phyloP scores from a whole-genome alignment of 2,329 filamentous ascomycete genomes.

The Lachnellula suecica region DNA sequence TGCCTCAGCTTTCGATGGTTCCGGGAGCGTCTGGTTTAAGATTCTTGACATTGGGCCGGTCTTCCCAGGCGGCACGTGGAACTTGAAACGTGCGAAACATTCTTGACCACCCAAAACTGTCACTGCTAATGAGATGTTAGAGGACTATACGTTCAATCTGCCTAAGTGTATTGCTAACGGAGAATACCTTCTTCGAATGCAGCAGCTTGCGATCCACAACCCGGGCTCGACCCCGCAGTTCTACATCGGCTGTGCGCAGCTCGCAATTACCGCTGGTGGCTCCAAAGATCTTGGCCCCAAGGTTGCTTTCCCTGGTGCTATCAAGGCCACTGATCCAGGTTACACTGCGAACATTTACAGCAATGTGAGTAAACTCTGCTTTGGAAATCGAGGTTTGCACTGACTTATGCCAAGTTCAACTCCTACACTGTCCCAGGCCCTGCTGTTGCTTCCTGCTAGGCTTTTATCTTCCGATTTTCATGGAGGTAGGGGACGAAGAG shows the following conservation, averaged over 20 bases:
- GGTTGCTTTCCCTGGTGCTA: slow-evolving; percentile 24
- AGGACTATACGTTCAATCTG: slow-evolving; percentile 18
- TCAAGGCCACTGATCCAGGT: slow-evolving; percentile 21
- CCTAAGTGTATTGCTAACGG: slow-evolving; percentile 32
- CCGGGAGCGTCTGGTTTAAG: slow-evolving; percentile 32
- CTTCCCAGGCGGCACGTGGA: slow-evolving; percentile 20
- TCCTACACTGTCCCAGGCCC: not conserved
- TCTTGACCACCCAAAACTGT: no score
- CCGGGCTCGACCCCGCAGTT: slow-evolving; percentile 15
- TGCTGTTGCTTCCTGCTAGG: not conserved
- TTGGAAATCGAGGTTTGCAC: not conserved
- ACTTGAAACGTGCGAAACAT: slow-evolving; percentile 11
- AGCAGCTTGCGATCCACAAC: slow-evolving; percentile 31
- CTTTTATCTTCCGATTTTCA: no score
- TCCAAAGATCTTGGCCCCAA: slow-evolving; percentile 18
- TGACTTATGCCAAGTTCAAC: not conserved
- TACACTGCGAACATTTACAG: slow-evolving; percentile 33
- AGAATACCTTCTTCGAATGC: slow-evolving; percentile 36
- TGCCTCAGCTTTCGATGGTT: slow-evolving; percentile 29
- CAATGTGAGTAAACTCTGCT: slow-evolving; percentile 19
- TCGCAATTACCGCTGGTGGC: slow-evolving; percentile 21
- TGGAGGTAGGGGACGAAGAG: no score
- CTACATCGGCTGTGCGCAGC: slow-evolving; percentile 19
- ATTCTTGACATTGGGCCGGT: slow-evolving; percentile 29
- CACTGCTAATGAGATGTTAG: slow-evolving; percentile 2